These are phyloP conservation scores for Cryptococcus deneoformans DNA, from an alignment of 1,284 basidiomycete genomes.

Conservation along the genomic window DNA sequence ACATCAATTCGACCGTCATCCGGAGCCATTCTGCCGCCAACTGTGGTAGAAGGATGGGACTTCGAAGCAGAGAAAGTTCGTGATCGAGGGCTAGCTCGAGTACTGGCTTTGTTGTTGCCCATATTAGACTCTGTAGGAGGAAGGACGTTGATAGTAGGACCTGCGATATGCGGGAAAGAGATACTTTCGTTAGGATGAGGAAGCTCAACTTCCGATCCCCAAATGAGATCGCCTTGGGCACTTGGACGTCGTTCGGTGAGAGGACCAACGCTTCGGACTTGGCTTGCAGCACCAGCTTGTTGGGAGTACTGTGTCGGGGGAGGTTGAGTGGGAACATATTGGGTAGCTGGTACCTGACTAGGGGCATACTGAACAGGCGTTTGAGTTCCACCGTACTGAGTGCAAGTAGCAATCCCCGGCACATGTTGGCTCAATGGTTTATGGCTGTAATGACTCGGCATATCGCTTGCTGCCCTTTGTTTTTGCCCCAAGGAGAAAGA, in stretches of 20 bases:
- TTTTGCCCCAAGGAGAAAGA: neutral
- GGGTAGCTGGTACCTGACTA: neutral
- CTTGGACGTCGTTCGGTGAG: neutral
- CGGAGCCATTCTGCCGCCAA: neutral
- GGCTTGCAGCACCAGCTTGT: no score
- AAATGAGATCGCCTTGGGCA: constrained; percentile 13
- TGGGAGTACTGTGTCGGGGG: neutral
- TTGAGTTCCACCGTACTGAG: neutral
- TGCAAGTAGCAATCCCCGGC: neutral
- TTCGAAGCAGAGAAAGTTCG: constrained; percentile 2
- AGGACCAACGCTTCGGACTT: no score
- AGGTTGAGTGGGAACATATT: neutral
- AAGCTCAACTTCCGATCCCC: constrained; percentile 43
- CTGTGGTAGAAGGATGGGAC: neutral
- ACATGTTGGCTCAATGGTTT: neutral
- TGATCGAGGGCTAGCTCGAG: neutral
- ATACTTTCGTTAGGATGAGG: constrained; percentile 21
- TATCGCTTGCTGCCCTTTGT: neutral
- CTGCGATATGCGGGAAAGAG: constrained; percentile 13
- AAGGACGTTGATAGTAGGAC: constrained; percentile 39
- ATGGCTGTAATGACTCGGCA: constrained; percentile 3
- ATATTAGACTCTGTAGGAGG: constrained; percentile 39
- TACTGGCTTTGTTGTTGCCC: neutral
- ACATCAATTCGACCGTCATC: constrained; percentile 7
- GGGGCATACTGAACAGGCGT: neutral